Conservation (phyloP, 345 rosid genomes). For the Trapa incisa region DNA sequence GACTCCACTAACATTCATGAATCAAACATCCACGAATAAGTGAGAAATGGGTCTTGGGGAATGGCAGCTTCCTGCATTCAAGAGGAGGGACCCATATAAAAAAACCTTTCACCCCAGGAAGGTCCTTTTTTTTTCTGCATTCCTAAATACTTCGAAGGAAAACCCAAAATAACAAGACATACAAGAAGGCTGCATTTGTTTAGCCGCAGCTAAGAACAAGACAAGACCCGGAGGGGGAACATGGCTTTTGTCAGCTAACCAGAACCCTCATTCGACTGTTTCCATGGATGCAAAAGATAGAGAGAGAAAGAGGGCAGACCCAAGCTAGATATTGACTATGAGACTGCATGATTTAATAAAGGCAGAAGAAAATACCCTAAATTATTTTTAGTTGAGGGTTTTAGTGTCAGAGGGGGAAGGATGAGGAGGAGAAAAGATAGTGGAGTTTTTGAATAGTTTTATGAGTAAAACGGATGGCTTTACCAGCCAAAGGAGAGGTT, state of each 20-base stretch:
- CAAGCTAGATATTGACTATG: not conserved
- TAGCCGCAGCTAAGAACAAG: not conserved
- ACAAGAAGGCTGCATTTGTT: not conserved
- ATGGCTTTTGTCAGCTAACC: not conserved
- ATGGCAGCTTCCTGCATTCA: constrained; percentile 11
- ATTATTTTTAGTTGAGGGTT: constrained; percentile 7
- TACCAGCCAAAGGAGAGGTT: constrained; percentile 43
- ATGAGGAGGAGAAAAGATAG: constrained; percentile 26
- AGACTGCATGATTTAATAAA: not conserved
- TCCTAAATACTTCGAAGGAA: not conserved
- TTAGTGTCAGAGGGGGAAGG: constrained; percentile 5
- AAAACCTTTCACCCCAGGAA: constrained; percentile 17
- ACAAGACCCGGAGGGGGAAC: not conserved
- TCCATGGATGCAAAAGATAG: not conserved
- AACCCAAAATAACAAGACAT: not conserved
- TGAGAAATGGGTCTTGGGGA: constrained; percentile 11
- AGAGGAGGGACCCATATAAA: constrained; percentile 21
- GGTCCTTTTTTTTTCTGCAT: not conserved
- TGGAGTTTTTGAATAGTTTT: constrained; percentile 7
- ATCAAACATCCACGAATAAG: constrained; percentile 7
- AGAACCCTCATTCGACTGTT: not conserved
- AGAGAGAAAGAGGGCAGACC: not conserved
- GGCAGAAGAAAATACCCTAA: not conserved
- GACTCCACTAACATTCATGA: constrained; percentile 9
- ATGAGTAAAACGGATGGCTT: constrained; percentile 16